These are phyloP conservation scores for Daldinia loculata DNA, from an alignment of 495 filamentous ascomycete genomes.

Conservation along the genomic window DNA sequence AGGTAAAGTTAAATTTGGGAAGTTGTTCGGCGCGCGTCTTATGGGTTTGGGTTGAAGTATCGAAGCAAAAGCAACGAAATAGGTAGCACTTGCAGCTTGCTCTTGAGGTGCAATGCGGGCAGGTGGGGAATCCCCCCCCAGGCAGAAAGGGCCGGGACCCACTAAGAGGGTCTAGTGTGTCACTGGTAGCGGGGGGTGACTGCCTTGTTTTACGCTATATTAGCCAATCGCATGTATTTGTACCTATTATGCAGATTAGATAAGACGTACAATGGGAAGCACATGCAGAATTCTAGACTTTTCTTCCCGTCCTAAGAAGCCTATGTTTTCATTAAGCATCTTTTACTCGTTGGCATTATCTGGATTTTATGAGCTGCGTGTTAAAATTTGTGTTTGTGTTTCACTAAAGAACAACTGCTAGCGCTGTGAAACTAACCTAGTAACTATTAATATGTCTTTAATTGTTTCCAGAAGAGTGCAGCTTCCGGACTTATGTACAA, in stretches of 20 bases:
- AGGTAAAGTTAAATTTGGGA: conserved; percentile 1
- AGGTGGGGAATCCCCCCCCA: conserved; percentile 31
- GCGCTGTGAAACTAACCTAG: neutral
- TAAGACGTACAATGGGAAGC: neutral
- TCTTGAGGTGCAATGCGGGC: conserved; percentile 34
- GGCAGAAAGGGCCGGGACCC: conserved; percentile 34
- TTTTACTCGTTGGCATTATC: neutral
- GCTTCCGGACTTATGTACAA: neutral
- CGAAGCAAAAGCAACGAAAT: conserved; percentile 11
- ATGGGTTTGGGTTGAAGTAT: conserved; percentile 29
- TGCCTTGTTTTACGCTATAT: conserved; percentile 2
- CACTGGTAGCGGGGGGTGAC: conserved; percentile 8
- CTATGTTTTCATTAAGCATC: neutral
- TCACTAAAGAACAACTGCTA: neutral
- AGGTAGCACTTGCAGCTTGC: conserved; percentile 33
- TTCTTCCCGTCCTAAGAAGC: neutral
- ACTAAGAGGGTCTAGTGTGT: conserved; percentile 3
- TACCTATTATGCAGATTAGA: conserved; percentile 1
- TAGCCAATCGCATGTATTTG: neutral
- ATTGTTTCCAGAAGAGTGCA: neutral
- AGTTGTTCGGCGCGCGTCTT: conserved; percentile 22
- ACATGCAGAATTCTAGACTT: conserved; percentile 5
- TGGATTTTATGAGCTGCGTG: neutral
- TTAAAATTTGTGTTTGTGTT: neutral
- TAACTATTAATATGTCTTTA: neutral